Evolutionary conservation across 345 rosid species (phyloP).

Genomic region (Ceriops zippeliana): DNA sequence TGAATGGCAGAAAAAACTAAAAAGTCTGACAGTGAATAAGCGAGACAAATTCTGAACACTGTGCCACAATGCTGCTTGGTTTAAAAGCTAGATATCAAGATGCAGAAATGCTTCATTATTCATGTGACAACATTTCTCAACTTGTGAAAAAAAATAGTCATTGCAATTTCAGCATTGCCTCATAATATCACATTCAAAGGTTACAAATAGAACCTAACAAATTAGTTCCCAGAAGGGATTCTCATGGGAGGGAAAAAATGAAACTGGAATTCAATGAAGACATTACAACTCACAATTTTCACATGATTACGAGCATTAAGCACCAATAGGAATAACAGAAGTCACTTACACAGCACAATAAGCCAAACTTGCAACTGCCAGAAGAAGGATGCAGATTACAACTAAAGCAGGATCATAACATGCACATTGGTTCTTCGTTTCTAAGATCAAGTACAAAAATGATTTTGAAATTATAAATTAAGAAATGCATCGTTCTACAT

Average conservation of each 20-base stretch:
- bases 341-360: slow-evolving; percentile 91
- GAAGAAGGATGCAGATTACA: slow-evolving; percentile 87
- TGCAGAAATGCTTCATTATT: background rate
- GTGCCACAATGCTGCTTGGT: background rate
- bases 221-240: background rate
- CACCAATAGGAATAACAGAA: background rate
- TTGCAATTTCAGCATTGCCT: background rate
- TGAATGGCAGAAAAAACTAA: background rate
- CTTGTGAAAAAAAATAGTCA: background rate
- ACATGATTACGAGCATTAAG: background rate
- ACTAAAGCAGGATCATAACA: slow-evolving; percentile 98
- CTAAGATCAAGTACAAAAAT: slow-evolving; percentile 38
- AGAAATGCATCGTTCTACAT: background rate
- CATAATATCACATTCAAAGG: background rate
- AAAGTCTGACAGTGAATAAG: background rate
- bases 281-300: background rate
- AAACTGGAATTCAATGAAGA: background rate
- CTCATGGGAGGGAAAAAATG: background rate
- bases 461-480: slow-evolving; percentile 1
- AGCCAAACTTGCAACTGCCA: slow-evolving; percentile 72
- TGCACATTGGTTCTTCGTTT: slow-evolving; percentile 99
- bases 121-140: background rate
- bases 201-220: background rate
- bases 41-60: background rate
- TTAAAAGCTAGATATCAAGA: background rate